Base-by-base conservation (phyloP, 805 yeast species). In the Candida pseudofarinosa region DNA sequence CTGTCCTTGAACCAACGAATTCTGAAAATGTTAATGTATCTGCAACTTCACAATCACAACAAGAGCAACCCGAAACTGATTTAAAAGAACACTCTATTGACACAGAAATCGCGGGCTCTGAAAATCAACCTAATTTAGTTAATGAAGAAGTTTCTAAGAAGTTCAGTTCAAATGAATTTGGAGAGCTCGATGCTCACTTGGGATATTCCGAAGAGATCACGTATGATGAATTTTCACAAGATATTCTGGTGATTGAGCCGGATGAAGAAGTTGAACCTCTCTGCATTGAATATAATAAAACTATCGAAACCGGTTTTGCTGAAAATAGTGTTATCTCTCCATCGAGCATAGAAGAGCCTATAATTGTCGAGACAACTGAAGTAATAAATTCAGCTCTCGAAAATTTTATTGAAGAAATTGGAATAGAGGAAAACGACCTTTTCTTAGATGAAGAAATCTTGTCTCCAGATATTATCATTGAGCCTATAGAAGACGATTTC, bases 261-360 rank as follows among this genome's bases (percentile, higher is more conserved):
- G 50, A 49, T 18, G 56, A 53, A 15, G 52, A 55, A 37, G 54
- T 52, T 40, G 60, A 59, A 39, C 33, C 30, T 8, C 8, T 36
- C 30, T 16, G 31, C n/a, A 8, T 30, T 7, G 32, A 35, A 13
- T 41, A 41, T 20, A 34, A 41, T 8, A 28, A 28, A 30, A 31
- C 16, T 3, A 35, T 32, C 8, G 7, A 33, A 10, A 19, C 31
- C 4, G 43, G 33, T 14, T 31, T 41, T 17, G 16, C 16, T 5
- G 31, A 32, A n/a, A 37, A 20, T 5, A 16, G 5, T 8, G 19
- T 28, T 15, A n/a, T 41, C n/a, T 15, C 15, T 4, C 44, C 41
- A n/a, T 32, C 34, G 14, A 40, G 43, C 17, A 26, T 38, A 32
- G 44, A 40, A 14, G 44, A 40, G 28, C 40, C 26, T 32, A 33